Evolutionary conservation across 257 asterid species (phyloP), one percentile per base, ranked within the genome.

Genomic region (Salvia splendens): DNA sequence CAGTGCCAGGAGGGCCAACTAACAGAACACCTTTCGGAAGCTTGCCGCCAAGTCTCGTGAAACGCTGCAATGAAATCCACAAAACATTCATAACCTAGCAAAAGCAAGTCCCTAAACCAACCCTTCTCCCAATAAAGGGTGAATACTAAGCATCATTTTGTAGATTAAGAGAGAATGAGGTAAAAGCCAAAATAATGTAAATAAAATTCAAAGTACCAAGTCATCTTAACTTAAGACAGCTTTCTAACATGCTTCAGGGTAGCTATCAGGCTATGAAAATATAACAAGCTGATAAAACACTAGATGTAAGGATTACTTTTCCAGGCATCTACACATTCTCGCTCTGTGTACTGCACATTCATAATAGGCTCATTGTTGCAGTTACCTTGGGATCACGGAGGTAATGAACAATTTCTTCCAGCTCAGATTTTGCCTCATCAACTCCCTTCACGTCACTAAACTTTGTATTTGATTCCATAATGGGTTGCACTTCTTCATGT

Each of bases 1-100:
- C 99, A 14, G 96, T 93, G 33, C 97, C 99, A 53, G 96, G 97
- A 14, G 99, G 97, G 2, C 99, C 99, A 46, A 90, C 95, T 60
- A 93, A 91, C 61, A 93, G 77, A 74, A 93, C 97, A 70, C 96
- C 96, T 77, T 93, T 93, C 33, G 97, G 99, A 53, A 93, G 99
- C 87, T 90, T 93, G 45, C 99, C 99, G 65, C 99, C 99, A 72
- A 93, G 95, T 57, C 97, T 89, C 14, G 97, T 93, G 78, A 93
- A 90, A 5, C 95, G 86, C 97, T 89, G 89, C 17, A 77, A 73
- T 58, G 72, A 82, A 53, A 77, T 35, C 52, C 40, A 46, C 52
- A 16, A 55, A 11, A 42, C 54, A 15, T 69, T 36, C 9, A 32
- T 46, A 14, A n/a, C 53, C 64, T 10, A 46, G 14, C 61, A 40